Conservation (phyloP, 345 rosid species). For the Rhizophora mangle region DNA sequence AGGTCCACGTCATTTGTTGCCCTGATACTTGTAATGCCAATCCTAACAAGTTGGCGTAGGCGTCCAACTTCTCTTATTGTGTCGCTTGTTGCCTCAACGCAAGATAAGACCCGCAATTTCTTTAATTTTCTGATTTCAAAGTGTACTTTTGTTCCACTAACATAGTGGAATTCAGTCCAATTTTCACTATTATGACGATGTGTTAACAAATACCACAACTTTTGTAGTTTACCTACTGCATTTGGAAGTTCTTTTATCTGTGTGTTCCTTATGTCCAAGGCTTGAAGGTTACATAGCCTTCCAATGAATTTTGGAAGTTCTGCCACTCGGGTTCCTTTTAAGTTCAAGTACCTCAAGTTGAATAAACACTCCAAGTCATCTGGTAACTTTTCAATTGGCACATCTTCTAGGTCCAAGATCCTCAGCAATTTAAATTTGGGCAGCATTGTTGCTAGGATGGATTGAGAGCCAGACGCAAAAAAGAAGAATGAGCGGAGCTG, state of each 20-base stretch:
- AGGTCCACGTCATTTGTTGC: conserved; percentile 27
- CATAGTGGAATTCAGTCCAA: conserved; percentile 16
- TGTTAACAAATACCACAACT: conserved; percentile 27
- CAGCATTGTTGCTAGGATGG: conserved; percentile 4
- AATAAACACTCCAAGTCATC: conserved; percentile 22
- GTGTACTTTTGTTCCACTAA: conserved; percentile 19
- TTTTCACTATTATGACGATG: neutral
- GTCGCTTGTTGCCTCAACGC: conserved; percentile 19
- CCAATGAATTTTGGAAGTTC: conserved; percentile 30
- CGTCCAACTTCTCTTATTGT: conserved; percentile 18
- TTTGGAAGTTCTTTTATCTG: conserved; percentile 31
- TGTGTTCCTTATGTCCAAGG: conserved; percentile 20
- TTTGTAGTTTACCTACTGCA: conserved; percentile 25
- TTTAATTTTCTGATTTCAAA: conserved; percentile 18
- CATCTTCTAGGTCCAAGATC: conserved; percentile 33
- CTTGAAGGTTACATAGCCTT: conserved; percentile 29
- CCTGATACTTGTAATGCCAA: conserved; percentile 21
- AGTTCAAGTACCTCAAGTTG: conserved; percentile 39
- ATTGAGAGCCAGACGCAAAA: conserved; percentile 15
- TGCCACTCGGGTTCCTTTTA: conserved; percentile 32
- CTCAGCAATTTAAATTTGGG: conserved; percentile 25
- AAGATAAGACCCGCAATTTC: conserved; percentile 31
- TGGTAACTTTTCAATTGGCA: conserved; percentile 28
- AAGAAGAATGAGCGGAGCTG: conserved; percentile 33
- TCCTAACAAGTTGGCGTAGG: conserved; percentile 34